Percentiles rank a stretch among this genome's conserved stretches.
Conservation (phyloP, 495 filamentous ascomycete genomes). For the Pyronema omphalodes region DNA sequence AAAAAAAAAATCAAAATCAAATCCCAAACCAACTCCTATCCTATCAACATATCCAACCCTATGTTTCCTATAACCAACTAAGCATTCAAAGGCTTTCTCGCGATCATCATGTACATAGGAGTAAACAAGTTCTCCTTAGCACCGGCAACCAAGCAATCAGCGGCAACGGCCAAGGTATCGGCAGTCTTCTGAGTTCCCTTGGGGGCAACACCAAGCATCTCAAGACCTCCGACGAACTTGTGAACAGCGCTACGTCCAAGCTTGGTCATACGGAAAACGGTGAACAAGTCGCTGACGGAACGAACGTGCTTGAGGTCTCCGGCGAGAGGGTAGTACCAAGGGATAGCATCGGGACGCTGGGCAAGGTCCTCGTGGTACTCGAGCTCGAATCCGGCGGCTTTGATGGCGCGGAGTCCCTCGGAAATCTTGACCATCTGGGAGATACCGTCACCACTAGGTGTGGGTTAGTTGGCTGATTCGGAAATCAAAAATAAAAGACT, state of each 20-base stretch:
- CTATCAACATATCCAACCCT: neutral
- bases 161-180: conserved; percentile 65
- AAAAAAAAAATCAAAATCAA: too few species aligned
- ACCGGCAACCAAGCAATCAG: conserved; percentile 76
- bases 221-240: conserved; percentile 59
- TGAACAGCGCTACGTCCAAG: conserved; percentile 59
- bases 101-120: conserved; percentile 98
- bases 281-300: conserved; percentile 60
- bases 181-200: conserved; percentile 88
- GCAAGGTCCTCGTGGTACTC: conserved; percentile 81
- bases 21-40: too few species aligned
- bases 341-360: conserved; percentile 52
- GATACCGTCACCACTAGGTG: conserved; percentile 59
- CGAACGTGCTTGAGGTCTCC: conserved; percentile 59
- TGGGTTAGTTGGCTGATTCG: neutral
- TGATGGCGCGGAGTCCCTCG: conserved; percentile 68
- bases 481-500: too few species aligned
- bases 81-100: conserved; percentile 51
- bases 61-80: neutral
- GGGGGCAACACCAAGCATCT: conserved; percentile 58
- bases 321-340: conserved; percentile 90
- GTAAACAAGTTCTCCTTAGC: conserved; percentile 89
- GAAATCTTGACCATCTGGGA: conserved; percentile 92
- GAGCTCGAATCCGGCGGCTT: conserved; percentile 74
- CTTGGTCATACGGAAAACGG: conserved; percentile 81